These are phyloP conservation scores for Daldinia decipiens DNA, from an alignment of 495 filamentous ascomycete genomes.

Conservation along the genomic window DNA sequence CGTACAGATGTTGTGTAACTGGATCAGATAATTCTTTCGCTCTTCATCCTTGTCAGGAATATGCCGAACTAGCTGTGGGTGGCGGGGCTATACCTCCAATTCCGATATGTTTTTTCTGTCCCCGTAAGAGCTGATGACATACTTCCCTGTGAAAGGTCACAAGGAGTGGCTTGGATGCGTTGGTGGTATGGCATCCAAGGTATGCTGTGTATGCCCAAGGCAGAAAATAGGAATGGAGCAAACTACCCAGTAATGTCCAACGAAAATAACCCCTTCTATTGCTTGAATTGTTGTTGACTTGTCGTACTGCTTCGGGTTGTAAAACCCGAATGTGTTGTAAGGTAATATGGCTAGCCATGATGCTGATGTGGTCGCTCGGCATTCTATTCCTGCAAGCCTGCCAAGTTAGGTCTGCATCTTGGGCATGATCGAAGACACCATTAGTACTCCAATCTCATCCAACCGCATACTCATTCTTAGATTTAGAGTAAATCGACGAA, in stretches of 20 bases:
- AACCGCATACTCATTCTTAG: constrained; percentile 2
- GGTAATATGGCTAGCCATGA: constrained; percentile 23
- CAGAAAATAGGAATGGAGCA: constrained; percentile 20
- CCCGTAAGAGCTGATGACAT: constrained; percentile 23
- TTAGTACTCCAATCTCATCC: constrained; percentile 7
- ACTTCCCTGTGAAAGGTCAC: constrained; percentile 25
- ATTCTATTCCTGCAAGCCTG: constrained; percentile 28
- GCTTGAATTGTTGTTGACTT: constrained; percentile 7
- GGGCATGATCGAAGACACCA: constrained; percentile 9
- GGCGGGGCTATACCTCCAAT: constrained; percentile 20
- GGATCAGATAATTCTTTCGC: constrained; percentile 39
- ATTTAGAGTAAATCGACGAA: not conserved
- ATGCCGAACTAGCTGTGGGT: constrained; percentile 19
- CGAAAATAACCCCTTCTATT: constrained; percentile 27
- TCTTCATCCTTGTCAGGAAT: constrained; percentile 15
- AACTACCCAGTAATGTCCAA: constrained; percentile 21
- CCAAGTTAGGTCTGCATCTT: constrained; percentile 12
- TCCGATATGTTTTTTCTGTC: constrained; percentile 26
- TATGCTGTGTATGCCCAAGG: constrained; percentile 13
- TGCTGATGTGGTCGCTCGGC: constrained; percentile 29
- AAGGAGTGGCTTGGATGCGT: constrained; percentile 23
- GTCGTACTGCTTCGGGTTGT: constrained; percentile 39
- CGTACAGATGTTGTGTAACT: constrained; percentile 38
- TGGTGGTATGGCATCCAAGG: constrained; percentile 10
- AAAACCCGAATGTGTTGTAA: constrained; percentile 39